A percentile compares a stretch with the other conserved stretches of the same genome.
phyloP scores from a whole-genome alignment of 78 protist species.

The Diacronema lutheri region DNA sequence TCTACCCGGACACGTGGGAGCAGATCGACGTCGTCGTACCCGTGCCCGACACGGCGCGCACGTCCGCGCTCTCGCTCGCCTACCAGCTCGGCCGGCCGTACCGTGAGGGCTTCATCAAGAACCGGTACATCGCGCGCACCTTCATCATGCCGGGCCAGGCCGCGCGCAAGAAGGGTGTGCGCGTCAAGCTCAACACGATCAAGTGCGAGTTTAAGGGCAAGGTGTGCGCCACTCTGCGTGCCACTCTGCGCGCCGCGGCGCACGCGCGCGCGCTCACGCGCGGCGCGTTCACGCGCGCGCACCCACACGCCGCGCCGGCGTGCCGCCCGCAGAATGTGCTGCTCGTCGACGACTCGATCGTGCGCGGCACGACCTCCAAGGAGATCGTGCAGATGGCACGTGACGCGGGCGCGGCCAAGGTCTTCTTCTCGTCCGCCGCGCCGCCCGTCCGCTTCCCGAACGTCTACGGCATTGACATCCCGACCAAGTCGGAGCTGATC shows the following conservation, averaged over 20 bases:
- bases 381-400: slow-evolving; percentile 58
- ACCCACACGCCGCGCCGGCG: not conserved
- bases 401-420: slow-evolving; percentile 59
- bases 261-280: not conserved
- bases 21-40: slow-evolving; percentile 50
- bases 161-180: slow-evolving; percentile 37
- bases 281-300: not conserved
- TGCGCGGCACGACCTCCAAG: slow-evolving; percentile 50
- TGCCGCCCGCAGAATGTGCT: not conserved
- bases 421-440: slow-evolving; percentile 50
- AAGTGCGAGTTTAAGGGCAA: slow-evolving; percentile 30
- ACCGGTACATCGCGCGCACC: slow-evolving; percentile 54
- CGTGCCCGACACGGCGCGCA: slow-evolving; percentile 54
- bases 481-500: slow-evolving; percentile 40
- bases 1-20: too few species aligned
- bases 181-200: slow-evolving; percentile 41
- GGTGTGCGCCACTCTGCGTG: not conserved
- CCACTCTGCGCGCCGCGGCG: too few species aligned
- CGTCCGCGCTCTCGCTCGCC: slow-evolving; percentile 39
- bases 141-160: slow-evolving; percentile 59
- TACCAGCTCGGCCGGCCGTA: not conserved
- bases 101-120: slow-evolving; percentile 62
- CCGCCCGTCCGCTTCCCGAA: slow-evolving; percentile 20
- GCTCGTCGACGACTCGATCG: slow-evolving; percentile 40
- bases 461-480: slow-evolving; percentile 61